Evolutionary conservation across 768 basidiomycete genomes (phyloP).

Genomic region (Podaxis rugospora): DNA sequence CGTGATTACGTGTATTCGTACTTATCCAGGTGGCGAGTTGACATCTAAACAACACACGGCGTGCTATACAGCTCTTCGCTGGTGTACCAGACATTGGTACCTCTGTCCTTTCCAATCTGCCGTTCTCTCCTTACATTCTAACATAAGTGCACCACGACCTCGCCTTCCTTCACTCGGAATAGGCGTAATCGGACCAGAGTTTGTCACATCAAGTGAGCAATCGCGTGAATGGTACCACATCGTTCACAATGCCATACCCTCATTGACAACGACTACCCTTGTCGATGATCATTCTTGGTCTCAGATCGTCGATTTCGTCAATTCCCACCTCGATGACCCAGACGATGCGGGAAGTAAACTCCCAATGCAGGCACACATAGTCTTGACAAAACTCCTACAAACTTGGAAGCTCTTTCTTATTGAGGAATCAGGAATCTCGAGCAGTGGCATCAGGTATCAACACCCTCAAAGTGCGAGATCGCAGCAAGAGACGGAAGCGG

Average conservation of each 20-base stretch:
- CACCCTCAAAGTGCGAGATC: not conserved
- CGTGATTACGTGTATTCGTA: not conserved
- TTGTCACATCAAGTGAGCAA: not conserved
- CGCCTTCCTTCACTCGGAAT: not conserved
- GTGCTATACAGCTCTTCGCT: not conserved
- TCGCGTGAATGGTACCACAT: not conserved
- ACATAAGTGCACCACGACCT: not conserved
- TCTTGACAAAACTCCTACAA: not conserved
- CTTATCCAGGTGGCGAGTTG: not conserved
- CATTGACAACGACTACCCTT: not conserved
- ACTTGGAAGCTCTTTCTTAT: not conserved
- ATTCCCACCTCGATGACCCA: not conserved
- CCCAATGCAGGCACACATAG: not conserved
- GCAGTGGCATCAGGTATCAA: not conserved
- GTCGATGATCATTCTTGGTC: not conserved
- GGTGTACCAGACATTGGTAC: not conserved
- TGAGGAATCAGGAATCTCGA: not conserved
- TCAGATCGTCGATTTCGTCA: not conserved
- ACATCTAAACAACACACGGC: not conserved
- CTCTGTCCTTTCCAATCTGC: not conserved
- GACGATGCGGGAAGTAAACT: not conserved
- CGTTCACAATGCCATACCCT: not conserved
- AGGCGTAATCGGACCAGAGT: not conserved
- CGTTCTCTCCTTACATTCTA: not conserved
- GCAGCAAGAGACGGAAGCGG: not conserved